Conservation (phyloP, 495 filamentous ascomycete genomes). For the Filosporella fistucella region DNA sequence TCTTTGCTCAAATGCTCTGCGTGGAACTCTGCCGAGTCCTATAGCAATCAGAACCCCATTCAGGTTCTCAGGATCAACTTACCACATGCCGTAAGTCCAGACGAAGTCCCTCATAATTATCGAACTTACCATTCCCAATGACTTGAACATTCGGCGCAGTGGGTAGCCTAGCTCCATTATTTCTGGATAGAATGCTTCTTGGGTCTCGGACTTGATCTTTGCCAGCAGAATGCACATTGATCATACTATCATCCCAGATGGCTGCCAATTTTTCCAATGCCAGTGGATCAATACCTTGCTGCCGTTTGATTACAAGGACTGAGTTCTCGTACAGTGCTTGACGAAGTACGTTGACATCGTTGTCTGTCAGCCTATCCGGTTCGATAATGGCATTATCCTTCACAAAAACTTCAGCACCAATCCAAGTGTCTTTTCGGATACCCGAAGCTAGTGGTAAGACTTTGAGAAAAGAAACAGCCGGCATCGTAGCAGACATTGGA, state of each 20-base stretch:
- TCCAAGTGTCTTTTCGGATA: not conserved
- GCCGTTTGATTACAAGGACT: not conserved
- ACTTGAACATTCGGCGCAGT: not conserved
- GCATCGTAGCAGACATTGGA: not conserved
- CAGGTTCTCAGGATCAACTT: not conserved
- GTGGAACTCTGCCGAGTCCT: not conserved
- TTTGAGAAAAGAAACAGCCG: not conserved
- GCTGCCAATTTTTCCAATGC: not conserved
- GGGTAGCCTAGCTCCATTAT: not conserved
- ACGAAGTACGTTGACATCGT: conserved; percentile 3
- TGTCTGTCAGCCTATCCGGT: not conserved
- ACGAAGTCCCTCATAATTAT: not conserved
- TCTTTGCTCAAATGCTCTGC: not conserved
- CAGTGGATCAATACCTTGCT: conserved; percentile 5
- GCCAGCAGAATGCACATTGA: not conserved
- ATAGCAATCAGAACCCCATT: not conserved
- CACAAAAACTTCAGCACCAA: not conserved
- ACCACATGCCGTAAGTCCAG: conserved; percentile 2
- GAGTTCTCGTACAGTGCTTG: conserved; percentile 5
- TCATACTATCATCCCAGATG: not conserved
- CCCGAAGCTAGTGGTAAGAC: not conserved
- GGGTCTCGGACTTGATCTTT: not conserved
- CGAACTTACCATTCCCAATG: not conserved
- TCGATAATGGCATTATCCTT: not conserved
- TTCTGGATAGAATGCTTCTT: not conserved